phyloP scores from a whole-genome alignment of 306 rosid species.

The Macrotyloma uniflorum region DNA sequence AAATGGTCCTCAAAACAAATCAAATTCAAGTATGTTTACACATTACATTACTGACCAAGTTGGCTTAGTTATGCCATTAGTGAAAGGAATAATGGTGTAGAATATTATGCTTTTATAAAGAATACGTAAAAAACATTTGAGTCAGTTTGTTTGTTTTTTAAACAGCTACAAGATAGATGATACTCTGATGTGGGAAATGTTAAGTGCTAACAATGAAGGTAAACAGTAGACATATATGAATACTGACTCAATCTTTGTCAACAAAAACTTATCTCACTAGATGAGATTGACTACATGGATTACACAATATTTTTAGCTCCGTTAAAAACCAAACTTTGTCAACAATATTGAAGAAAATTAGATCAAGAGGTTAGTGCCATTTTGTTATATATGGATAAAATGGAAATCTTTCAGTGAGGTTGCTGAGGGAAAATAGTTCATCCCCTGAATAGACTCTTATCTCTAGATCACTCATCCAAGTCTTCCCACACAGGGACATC shows the following conservation, averaged over 20 bases:
- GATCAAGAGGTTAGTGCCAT: background rate
- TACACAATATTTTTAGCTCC: too few relatives aligned
- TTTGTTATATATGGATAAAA: constrained; percentile 7
- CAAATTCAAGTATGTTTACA: constrained; percentile 32
- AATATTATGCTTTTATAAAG: constrained; percentile 23
- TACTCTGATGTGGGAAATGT: background rate
- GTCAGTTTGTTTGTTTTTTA: background rate
- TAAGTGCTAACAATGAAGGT: constrained; percentile 23
- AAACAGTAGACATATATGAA: constrained; percentile 19
- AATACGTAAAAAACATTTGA: background rate
- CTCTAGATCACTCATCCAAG: constrained; percentile 4
- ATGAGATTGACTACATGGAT: too few relatives aligned
- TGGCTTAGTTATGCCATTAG: constrained; percentile 33
- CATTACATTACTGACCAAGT: constrained; percentile 25
- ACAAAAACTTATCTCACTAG: too few relatives aligned
- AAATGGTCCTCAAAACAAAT: constrained; percentile 31
- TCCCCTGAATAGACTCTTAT: background rate
- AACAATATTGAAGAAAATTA: too few relatives aligned
- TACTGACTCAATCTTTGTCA: constrained; percentile 16
- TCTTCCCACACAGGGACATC: background rate
- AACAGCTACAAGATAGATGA: constrained; percentile 5
- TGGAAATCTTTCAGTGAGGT: background rate
- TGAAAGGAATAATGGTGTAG: constrained; percentile 33
- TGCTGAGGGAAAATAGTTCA: background rate
- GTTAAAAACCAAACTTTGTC: too few relatives aligned